Percentiles rank a stretch among this genome's conserved stretches.
Conservation (phyloP, 2,329 filamentous ascomycete genomes). For the Didymella glomerata region DNA sequence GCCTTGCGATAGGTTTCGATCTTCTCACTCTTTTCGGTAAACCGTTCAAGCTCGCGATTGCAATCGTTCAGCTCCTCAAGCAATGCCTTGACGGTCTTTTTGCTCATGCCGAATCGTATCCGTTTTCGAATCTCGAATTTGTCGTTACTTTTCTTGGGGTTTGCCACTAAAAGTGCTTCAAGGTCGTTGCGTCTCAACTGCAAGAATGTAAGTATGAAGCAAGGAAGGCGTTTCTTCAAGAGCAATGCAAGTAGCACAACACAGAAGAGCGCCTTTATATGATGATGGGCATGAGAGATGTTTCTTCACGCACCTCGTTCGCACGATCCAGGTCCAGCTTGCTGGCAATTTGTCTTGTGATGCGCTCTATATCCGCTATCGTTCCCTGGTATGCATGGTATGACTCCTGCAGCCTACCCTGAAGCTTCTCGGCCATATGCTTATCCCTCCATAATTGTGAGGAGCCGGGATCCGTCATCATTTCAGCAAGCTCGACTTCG, state of each 20-base stretch:
- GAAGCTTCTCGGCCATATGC: slow-evolving; percentile 38
- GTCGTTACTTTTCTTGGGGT: slow-evolving; percentile 43
- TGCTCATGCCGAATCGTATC: slow-evolving; percentile 49
- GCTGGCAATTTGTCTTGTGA: slow-evolving; percentile 48
- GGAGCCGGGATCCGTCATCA: slow-evolving; percentile 44
- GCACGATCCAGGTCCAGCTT: slow-evolving; percentile 50
- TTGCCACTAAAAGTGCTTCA: slow-evolving; percentile 46
- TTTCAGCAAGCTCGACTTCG: slow-evolving; percentile 47
- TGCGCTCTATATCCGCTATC: slow-evolving; percentile 47
- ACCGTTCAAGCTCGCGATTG: slow-evolving; percentile 51
- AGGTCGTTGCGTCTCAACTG: slow-evolving; percentile 48
- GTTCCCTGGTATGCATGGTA: slow-evolving; percentile 48
- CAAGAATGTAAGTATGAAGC: slow-evolving; percentile 27
- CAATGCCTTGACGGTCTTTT: slow-evolving; percentile 48
- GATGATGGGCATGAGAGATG: too few species aligned
- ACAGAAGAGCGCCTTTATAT: background rate
- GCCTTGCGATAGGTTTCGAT: slow-evolving; percentile 47
- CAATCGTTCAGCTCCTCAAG: slow-evolving; percentile 50
- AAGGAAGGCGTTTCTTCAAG: slow-evolving; percentile 14
- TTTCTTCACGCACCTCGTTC: slow-evolving; percentile 35
- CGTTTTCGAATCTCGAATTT: slow-evolving; percentile 50
- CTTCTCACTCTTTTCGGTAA: slow-evolving; percentile 50
- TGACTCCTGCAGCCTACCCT: slow-evolving; percentile 46
- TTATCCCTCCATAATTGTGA: slow-evolving; percentile 46
- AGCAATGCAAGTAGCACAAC: background rate